Percentiles rank a stretch among this genome's conserved stretches.
Conservation (phyloP, 176 grass and related monocot genomes). For the Rhynchospora tenuis region DNA sequence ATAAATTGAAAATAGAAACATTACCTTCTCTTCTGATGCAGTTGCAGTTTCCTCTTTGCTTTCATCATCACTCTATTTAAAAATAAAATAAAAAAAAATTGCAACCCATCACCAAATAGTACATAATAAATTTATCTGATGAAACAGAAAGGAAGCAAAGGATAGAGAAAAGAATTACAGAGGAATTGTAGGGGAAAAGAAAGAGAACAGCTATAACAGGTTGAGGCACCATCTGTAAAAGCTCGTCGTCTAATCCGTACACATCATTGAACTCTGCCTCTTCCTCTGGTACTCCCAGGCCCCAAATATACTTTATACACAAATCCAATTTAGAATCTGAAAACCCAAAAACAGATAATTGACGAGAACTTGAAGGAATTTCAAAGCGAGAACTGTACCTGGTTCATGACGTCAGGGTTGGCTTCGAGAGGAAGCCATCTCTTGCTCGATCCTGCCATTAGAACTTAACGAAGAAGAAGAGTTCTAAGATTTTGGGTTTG, state of each 20-base stretch:
- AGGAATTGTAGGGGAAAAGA: conserved; percentile 65
- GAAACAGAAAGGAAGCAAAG: conserved; percentile 4
- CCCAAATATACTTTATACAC: conserved; percentile 70
- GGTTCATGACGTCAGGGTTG: conserved; percentile 90
- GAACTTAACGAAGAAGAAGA: not conserved
- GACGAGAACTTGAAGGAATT: not conserved
- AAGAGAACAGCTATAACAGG: conserved; percentile 92
- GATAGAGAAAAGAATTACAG: conserved; percentile 21
- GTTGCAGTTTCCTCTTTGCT: conserved; percentile 2
- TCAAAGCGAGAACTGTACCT: conserved; percentile 26
- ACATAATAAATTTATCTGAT: not conserved
- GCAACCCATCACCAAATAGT: not conserved
- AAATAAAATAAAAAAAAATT: not conserved
- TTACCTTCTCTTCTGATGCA: conserved; percentile 14
- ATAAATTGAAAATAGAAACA: not conserved
- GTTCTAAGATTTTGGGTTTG: not conserved
- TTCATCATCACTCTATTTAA: conserved; percentile 19
- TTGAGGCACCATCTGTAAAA: conserved; percentile 83
- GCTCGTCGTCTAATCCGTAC: conserved; percentile 86
- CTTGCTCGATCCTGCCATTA: conserved; percentile 41
- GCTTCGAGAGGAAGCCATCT: conserved; percentile 88
- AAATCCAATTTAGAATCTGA: not conserved
- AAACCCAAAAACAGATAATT: not conserved
- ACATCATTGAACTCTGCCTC: conserved; percentile 81
- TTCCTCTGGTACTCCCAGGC: conserved; percentile 62